Conservation (phyloP, 768 basidiomycete genomes). For the Tulasnella sp. region DNA sequence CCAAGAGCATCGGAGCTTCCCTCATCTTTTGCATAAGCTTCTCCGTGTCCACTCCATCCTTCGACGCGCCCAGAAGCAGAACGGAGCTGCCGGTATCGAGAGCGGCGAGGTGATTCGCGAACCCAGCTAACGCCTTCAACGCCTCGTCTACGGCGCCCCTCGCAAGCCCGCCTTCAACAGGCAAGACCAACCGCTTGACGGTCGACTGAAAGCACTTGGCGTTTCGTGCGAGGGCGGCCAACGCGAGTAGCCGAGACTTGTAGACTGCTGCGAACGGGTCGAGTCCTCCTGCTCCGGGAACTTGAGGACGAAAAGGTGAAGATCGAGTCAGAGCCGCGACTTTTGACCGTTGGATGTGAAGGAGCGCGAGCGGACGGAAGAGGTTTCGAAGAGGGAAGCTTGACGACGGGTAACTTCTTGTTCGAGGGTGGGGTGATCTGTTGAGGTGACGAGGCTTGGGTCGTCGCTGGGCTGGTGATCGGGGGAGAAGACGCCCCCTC, state of each 20-base stretch:
- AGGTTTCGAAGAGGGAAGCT: conserved; percentile 14
- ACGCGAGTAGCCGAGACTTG: conserved; percentile 49
- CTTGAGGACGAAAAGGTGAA: neutral
- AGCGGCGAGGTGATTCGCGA: conserved; percentile 47
- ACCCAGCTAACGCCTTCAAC: conserved; percentile 56
- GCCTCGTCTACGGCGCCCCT: conserved; percentile 78
- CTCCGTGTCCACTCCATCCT: neutral
- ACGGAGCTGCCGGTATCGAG: conserved; percentile 30
- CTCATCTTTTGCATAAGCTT: conserved; percentile 47
- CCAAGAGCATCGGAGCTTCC: conserved; percentile 69
- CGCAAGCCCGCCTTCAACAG: conserved; percentile 51
- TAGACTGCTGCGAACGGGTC: neutral
- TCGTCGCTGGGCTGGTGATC: neutral
- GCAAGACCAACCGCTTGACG: conserved; percentile 57
- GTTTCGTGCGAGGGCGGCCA: conserved; percentile 54
- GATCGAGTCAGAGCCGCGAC: conserved; percentile 15
- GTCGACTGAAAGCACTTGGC: conserved; percentile 58
- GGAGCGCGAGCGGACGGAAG: conserved; percentile 10
- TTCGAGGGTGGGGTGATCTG: conserved; percentile 23
- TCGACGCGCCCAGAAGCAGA: conserved; percentile 30
- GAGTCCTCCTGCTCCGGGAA: neutral
- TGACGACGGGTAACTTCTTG: conserved; percentile 37
- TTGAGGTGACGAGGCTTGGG: conserved; percentile 2
- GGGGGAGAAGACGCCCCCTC: neutral
- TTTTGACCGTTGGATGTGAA: conserved; percentile 30